These are phyloP conservation scores for Chlamydomonas reinhardtii DNA, from an alignment of 163 green algal genomes.

Conservation along the genomic window DNA sequence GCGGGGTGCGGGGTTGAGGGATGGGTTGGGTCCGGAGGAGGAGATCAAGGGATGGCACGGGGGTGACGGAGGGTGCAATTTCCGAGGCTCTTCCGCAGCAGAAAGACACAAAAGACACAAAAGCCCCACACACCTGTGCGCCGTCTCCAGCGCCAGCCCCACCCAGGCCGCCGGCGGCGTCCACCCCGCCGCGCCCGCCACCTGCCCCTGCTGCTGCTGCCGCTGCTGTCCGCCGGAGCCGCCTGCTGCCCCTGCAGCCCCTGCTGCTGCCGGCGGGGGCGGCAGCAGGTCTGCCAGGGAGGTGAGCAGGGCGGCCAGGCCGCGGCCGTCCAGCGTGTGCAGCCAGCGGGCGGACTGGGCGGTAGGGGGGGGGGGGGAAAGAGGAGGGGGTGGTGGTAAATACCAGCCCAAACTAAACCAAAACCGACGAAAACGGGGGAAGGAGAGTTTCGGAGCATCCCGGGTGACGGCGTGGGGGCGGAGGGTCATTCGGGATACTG, in stretches of 20 bases:
- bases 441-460: not conserved
- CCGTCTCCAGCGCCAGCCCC: constrained; percentile 34
- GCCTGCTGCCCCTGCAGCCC: too few relatives aligned
- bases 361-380: not conserved
- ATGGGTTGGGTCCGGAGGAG: too few relatives aligned
- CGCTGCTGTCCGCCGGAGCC: too few relatives aligned
- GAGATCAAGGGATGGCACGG: too few relatives aligned
- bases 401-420: too few relatives aligned
- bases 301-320: constrained; percentile 24
- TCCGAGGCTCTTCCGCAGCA: too few relatives aligned
- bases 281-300: constrained; percentile 17
- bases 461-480: not conserved
- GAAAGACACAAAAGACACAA: too few relatives aligned
- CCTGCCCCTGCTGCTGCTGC: too few relatives aligned
- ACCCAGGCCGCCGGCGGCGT: constrained; percentile 14
- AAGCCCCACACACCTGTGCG: constrained; percentile 18
- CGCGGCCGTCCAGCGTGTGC: not conserved
- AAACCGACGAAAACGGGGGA: too few relatives aligned
- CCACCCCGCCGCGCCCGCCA: not conserved
- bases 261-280: too few relatives aligned
- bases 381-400: not conserved
- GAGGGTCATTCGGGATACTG: too few relatives aligned
- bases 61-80: too few relatives aligned
- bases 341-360: constrained; percentile 30
- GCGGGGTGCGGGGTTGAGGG: not conserved